A percentile compares a stretch with the other conserved stretches of the same genome.
Evolutionary conservation across 768 basidiomycete species (phyloP).

Genomic region (Podaxis sp.): DNA sequence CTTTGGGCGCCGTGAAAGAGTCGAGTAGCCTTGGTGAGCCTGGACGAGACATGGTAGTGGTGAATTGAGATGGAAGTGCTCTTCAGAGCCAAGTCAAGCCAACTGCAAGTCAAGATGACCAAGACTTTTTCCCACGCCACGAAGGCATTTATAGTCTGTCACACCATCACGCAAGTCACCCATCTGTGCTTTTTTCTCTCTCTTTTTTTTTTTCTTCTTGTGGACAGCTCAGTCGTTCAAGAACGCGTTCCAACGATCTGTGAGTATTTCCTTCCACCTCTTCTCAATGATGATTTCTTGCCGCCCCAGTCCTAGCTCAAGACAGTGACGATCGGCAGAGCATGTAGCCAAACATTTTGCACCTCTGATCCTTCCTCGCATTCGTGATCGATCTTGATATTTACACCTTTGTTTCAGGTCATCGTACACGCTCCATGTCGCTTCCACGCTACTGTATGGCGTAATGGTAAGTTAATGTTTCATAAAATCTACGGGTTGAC

Average conservation of each 20-base stretch:
- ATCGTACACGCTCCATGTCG: not conserved
- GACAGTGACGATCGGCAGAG: constrained; percentile 67
- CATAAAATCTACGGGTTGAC: constrained; percentile 37
- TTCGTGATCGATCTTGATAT: constrained; percentile 6
- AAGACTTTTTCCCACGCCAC: constrained; percentile 35
- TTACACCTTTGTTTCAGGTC: constrained; percentile 4
- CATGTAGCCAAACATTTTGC: constrained; percentile 68
- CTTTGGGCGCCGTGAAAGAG: constrained; percentile 91
- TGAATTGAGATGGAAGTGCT: constrained; percentile 19
- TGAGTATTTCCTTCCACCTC: constrained; percentile 8
- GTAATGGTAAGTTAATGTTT: constrained; percentile 20
- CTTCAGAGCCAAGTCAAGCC: constrained; percentile 24
- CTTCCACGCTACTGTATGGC: constrained; percentile 8
- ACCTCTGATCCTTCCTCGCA: constrained; percentile 47
- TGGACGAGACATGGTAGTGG: constrained; percentile 48
- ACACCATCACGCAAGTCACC: not conserved
- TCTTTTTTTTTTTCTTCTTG: constrained; percentile 5
- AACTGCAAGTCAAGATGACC: constrained; percentile 25
- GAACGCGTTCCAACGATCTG: not conserved
- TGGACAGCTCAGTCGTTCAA: not conserved
- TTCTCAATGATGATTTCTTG: constrained; percentile 60
- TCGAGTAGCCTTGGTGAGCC: constrained; percentile 75
- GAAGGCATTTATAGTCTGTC: not conserved
- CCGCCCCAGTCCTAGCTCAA: constrained; percentile 70
- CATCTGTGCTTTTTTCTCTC: constrained; percentile 20